Evolutionary conservation across 1,284 basidiomycete species (phyloP).

Genomic region (Melampsora americana): DNA sequence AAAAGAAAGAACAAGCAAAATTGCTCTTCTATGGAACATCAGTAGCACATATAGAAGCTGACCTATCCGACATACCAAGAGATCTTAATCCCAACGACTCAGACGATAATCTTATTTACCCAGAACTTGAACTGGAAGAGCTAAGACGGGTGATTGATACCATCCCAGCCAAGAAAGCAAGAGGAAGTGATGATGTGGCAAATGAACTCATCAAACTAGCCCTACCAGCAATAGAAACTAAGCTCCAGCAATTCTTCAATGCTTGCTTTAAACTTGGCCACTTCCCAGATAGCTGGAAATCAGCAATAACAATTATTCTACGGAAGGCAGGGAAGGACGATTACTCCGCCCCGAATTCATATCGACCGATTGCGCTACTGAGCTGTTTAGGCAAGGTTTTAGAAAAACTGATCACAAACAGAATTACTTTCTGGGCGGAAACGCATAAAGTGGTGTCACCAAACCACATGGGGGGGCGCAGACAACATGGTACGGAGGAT

Average conservation of each 20-base stretch:
- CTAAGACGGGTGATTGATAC: neutral
- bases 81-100: no score
- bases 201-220: slow-evolving; percentile 13
- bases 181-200: neutral
- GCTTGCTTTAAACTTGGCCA: no score
- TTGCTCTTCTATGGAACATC: no score
- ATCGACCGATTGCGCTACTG: no score
- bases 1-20: neutral
- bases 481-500: no score
- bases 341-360: no score
- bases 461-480: no score
- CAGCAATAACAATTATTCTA: neutral
- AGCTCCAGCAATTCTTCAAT: neutral
- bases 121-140: neutral
- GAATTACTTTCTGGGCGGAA: no score
- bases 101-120: neutral
- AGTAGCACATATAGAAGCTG: neutral
- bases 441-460: no score
- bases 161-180: slow-evolving; percentile 3
- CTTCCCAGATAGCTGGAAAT: no score
- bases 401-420: no score
- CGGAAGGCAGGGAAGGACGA: no score
- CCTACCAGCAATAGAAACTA: neutral
- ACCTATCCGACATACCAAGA: neutral
- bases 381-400: neutral